These are phyloP conservation scores for Pseudomonodictys pantanalensis DNA, from an alignment of 495 filamentous ascomycete genomes.

Conservation along the genomic window DNA sequence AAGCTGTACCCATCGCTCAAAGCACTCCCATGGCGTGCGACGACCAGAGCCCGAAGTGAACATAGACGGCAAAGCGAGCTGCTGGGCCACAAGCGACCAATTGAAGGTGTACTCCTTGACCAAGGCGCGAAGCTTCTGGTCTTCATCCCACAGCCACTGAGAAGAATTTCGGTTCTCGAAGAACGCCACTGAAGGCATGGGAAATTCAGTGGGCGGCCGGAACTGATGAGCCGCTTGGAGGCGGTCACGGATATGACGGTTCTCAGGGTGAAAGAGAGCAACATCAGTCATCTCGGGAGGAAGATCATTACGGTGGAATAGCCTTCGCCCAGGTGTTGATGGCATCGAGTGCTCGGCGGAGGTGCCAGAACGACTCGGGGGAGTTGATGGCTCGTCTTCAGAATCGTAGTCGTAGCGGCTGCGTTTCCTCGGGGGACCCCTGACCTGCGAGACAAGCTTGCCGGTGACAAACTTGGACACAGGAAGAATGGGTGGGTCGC, in stretches of 20 bases:
- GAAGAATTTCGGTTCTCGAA: conserved; percentile 82
- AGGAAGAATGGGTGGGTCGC: conserved; percentile 68
- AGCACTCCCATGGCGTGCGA: conserved; percentile 97
- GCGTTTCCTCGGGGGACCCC: conserved; percentile 68
- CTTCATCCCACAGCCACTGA: conserved; percentile 86
- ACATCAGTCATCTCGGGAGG: conserved; percentile 72
- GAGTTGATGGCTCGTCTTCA: conserved; percentile 58
- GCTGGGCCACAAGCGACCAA: conserved; percentile 86
- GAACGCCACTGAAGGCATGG: conserved; percentile 83
- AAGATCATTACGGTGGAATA: conserved; percentile 47
- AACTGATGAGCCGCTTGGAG: conserved; percentile 92
- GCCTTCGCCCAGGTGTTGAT: conserved; percentile 26
- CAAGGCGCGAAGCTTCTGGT: conserved; percentile 78
- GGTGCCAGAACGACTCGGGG: conserved; percentile 29
- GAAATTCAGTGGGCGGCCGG: conserved; percentile 82
- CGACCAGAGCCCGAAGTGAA: conserved; percentile 83
- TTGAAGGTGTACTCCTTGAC: conserved; percentile 95
- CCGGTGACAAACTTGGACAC: conserved; percentile 81
- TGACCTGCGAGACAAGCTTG: conserved; percentile 67
- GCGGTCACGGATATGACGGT: conserved; percentile 83
- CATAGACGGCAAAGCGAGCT: conserved; percentile 66
- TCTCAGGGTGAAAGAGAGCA: conserved; percentile 84
- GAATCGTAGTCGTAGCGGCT: conserved; percentile 75
- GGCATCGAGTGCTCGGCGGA: conserved; percentile 32
- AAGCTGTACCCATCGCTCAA: conserved; percentile 88